Conservation (phyloP, 805 yeast genomes). For the Clavispora vitiphila region DNA sequence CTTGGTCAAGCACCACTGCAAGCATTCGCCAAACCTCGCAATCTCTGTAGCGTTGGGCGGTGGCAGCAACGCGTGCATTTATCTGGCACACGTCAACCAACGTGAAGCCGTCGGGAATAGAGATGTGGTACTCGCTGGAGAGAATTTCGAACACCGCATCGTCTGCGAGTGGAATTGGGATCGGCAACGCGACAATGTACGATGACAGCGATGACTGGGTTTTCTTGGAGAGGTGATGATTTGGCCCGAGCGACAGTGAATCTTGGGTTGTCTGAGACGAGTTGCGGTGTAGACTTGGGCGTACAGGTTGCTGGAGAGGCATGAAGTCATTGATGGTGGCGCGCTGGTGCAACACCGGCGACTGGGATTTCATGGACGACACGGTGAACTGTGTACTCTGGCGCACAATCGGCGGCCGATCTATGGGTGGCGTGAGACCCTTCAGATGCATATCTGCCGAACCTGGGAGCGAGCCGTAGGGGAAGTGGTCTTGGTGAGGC, state of each 20-base stretch:
- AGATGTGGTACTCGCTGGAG: conserved; percentile 44
- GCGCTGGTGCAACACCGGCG: conserved; percentile 15
- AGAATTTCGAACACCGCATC: conserved; percentile 42
- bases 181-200: conserved; percentile 35
- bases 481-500: not conserved
- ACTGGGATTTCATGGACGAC: conserved; percentile 19
- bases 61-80: conserved; percentile 54
- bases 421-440: not conserved
- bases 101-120: conserved; percentile 44
- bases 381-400: conserved; percentile 7
- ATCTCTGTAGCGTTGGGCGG: conserved; percentile 47
- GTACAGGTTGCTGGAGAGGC: conserved; percentile 2
- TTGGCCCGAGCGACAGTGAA: conserved; percentile 10
- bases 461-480: not conserved
- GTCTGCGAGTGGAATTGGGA: conserved; percentile 42
- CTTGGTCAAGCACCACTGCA: conserved; percentile 42
- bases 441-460: not conserved
- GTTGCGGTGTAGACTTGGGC: conserved; percentile 30
- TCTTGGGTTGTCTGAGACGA: conserved; percentile 35
- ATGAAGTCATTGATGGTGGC: not conserved
- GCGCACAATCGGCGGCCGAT: conserved; percentile 1
- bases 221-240: conserved; percentile 3
- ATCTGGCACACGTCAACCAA: conserved; percentile 51
- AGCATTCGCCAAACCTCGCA: conserved; percentile 61
- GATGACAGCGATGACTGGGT: conserved; percentile 21